These are phyloP conservation scores for Adansonia grandidieri DNA, from an alignment of 441 rosid species.

Conservation along the genomic window DNA sequence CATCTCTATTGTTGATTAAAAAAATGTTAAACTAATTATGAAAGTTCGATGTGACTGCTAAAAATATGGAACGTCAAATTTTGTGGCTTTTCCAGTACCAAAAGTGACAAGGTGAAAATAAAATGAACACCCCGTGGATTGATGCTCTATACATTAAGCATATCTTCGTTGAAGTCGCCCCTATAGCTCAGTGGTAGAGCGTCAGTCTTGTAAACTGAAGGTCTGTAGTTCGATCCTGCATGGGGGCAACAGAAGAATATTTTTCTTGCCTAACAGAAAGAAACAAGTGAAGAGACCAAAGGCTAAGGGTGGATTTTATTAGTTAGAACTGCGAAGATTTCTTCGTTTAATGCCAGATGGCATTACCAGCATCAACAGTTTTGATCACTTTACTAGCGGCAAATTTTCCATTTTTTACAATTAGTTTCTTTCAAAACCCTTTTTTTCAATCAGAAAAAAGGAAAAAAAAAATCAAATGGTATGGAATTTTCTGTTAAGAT, in stretches of 20 bases:
- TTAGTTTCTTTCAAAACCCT: not conserved
- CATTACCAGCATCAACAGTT: not conserved
- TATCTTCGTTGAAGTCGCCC: too few species aligned
- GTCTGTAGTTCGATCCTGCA: conserved; percentile 65
- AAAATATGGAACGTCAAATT: not conserved
- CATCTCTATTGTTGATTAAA: not conserved
- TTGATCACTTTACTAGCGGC: not conserved
- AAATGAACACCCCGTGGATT: not conserved
- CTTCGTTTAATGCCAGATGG: not conserved
- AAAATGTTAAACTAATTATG: not conserved
- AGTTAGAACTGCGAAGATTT: not conserved
- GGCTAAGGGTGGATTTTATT: not conserved
- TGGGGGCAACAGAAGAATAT: conserved; percentile 40
- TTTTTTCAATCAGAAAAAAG: not conserved
- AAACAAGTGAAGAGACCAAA: not conserved
- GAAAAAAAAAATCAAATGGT: not conserved
- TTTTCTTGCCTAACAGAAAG: not conserved
- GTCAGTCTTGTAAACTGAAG: conserved; percentile 67
- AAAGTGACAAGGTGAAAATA: not conserved
- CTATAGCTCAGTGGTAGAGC: conserved; percentile 67
- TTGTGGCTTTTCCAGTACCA: too few species aligned
- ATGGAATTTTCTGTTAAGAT: not conserved
- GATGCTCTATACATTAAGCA: too few species aligned
- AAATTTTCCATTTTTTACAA: not conserved
- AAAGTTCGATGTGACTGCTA: not conserved